These are phyloP conservation scores for Magnaporthiopsis rhizophila DNA, from an alignment of 2,329 filamentous ascomycete species.

Conservation along the genomic window DNA sequence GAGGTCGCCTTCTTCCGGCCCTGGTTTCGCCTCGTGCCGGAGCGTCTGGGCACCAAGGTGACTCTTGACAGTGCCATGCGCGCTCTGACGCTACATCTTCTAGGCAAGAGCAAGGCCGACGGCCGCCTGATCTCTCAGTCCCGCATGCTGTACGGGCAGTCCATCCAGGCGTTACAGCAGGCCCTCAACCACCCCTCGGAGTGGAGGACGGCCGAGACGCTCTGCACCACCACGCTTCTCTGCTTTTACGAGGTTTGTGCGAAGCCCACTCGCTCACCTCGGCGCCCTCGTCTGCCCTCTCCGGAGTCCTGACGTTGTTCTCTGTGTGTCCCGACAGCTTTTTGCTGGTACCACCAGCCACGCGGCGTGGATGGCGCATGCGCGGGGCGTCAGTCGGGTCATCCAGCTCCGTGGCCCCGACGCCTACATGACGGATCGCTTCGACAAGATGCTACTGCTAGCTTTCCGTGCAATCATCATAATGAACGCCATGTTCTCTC, in stretches of 20 bases:
- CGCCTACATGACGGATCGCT: constrained; percentile 23
- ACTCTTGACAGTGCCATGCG: constrained; percentile 30
- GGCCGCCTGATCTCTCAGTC: constrained; percentile 18
- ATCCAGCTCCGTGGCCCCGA: constrained; percentile 30
- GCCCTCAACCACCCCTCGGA: constrained; percentile 27
- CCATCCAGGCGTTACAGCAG: constrained; percentile 26
- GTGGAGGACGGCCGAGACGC: constrained; percentile 32
- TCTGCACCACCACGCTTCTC: constrained; percentile 31
- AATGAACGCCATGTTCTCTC: constrained; percentile 30
- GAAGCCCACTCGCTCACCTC: no score
- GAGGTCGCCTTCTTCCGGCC: constrained; percentile 14
- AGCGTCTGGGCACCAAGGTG: constrained; percentile 25
- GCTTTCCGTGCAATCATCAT: constrained; percentile 30
- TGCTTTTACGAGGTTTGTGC: constrained; percentile 29
- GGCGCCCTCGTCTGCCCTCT: not conserved
- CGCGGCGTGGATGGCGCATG: constrained; percentile 31
- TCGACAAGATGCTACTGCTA: constrained; percentile 29
- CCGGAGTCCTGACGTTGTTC: not conserved
- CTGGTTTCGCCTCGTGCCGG: constrained; percentile 18
- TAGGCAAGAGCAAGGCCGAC: constrained; percentile 26
- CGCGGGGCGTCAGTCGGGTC: constrained; percentile 27
- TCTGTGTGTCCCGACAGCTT: constrained; percentile 18
- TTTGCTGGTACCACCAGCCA: constrained; percentile 31
- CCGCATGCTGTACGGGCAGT: constrained; percentile 28
- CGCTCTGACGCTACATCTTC: constrained; percentile 28